Base-by-base conservation (phyloP, 164 flowering plant genomes). In the Aristolochia contorta region DNA sequence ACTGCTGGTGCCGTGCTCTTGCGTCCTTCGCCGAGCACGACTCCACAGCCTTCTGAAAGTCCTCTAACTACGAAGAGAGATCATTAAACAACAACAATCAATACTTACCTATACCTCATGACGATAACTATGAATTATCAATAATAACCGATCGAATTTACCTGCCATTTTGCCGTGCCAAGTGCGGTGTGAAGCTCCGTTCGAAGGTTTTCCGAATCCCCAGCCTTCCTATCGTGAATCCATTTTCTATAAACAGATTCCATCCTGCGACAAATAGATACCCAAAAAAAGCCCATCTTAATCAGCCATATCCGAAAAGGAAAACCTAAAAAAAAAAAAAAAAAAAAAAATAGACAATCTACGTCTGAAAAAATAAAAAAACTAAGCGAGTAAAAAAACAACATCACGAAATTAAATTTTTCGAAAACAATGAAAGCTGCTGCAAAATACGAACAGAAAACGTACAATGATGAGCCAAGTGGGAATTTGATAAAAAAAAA, bases 121-220 rank as follows among this genome's bases (percentile, higher is more conserved):
- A 9, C 13, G 12, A 50, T 55, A 14, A 2, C 15, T 45, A 47
- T 14, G 10, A n/a, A 32, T 0, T 25, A 32, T 47, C 0, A 47
- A 65, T 18, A 43, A 32, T 25, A 48, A 43, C 64, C 12, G 2
- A 33, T 13, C 21, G 16, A n/a, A 54, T 13, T 21, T 58, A 89
- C 98, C 96, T 92, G 98, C 98, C 98, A 92, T 84, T 89, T 89
- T 54, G 98, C 75, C 54, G 98, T 92, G 59, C 97, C 97, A 25
- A 84, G 81, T 22, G 91, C 75, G 18, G 96, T 71, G 0, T 77
- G 72, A 12, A 92, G 84, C 72, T 81, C 90, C 30, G 30, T 77
- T 83, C 15, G 65, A 47, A 67, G 79, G 68, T 14, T 18, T 23
- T 76, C 82, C 80, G 15, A 53, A 30, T 76, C 60, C 4, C 83